phyloP scores from a whole-genome alignment of 495 filamentous ascomycete species.

The Amorphotheca resinae region DNA sequence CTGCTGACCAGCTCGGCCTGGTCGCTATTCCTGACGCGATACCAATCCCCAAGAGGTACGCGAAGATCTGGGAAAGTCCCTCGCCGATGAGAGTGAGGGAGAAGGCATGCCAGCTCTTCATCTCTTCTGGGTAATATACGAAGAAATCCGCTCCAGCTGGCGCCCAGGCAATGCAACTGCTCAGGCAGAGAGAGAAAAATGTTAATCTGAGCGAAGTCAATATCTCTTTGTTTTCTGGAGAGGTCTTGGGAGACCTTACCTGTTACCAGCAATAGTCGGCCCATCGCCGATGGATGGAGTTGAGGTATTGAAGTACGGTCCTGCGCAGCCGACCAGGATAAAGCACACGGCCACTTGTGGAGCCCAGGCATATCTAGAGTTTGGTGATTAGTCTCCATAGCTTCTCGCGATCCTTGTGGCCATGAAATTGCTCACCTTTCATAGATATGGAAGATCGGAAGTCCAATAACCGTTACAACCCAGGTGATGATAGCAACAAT shows the following conservation, averaged over 20 bases:
- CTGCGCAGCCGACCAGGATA: slow-evolving; percentile 56
- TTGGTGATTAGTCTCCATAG: too few species aligned
- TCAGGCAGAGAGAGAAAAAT: slow-evolving; percentile 11
- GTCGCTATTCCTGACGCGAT: slow-evolving; percentile 45
- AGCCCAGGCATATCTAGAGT: slow-evolving; percentile 47
- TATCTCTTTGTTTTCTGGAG: too few species aligned
- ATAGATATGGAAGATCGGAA: slow-evolving; percentile 56
- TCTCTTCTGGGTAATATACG: slow-evolving; percentile 45
- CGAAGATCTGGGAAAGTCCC: slow-evolving; percentile 38
- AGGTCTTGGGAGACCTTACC: too few species aligned
- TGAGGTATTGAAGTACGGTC: slow-evolving; percentile 46
- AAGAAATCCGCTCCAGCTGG: slow-evolving; percentile 46
- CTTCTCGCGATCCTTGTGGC: too few species aligned
- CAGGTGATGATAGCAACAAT: slow-evolving; percentile 53
- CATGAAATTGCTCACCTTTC: slow-evolving; percentile 53
- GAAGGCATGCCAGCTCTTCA: slow-evolving; percentile 34
- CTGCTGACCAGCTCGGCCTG: slow-evolving; percentile 35
- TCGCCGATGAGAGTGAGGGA: slow-evolving; percentile 37
- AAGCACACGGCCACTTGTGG: slow-evolving; percentile 52
- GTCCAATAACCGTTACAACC: slow-evolving; percentile 59
- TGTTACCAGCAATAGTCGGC: slow-evolving; percentile 28
- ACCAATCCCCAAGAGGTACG: slow-evolving; percentile 54
- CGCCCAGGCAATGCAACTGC: slow-evolving; percentile 30
- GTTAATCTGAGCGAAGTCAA: too few species aligned
- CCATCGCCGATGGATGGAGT: slow-evolving; percentile 36